Conservation (phyloP, 768 basidiomycete genomes). For the Boletus patriciae region DNA sequence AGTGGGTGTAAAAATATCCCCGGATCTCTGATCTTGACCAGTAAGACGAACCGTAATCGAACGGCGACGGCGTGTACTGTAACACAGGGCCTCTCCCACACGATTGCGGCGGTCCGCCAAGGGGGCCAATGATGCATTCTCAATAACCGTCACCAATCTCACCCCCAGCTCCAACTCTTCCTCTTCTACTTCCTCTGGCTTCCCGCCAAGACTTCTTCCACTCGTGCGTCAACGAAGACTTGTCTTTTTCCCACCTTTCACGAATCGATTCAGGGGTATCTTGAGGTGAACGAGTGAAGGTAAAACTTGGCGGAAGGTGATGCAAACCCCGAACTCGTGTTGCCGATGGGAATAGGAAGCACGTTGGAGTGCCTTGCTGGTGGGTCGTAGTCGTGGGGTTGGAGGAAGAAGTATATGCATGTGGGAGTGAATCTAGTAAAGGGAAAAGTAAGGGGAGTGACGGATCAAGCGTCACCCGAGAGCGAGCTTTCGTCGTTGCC, state of each 20-base stretch:
- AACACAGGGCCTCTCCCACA: background rate
- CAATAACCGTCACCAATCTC: conserved; percentile 20
- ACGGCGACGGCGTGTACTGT: background rate
- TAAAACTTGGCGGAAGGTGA: conserved; percentile 33
- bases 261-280: conserved; percentile 50
- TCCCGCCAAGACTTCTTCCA: conserved; percentile 81
- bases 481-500: conserved; percentile 4
- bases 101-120: background rate
- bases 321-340: conserved; percentile 48
- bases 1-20: background rate
- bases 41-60: background rate
- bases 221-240: conserved; percentile 63
- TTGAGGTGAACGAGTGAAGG: conserved; percentile 21
- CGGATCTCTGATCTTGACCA: background rate
- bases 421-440: conserved; percentile 27
- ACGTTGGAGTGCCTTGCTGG: conserved; percentile 23
- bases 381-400: background rate
- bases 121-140: background rate
- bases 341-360: conserved; percentile 33
- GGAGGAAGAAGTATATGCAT: conserved; percentile 14
- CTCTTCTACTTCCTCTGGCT: conserved; percentile 62
- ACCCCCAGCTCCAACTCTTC: conserved; percentile 48
- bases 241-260: conserved; percentile 68
- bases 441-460: conserved; percentile 68
- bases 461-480: conserved; percentile 46